Evolutionary conservation across 805 yeast species (phyloP), one percentile per base, ranked within the genome.

Genomic region (Yamadazyma tumulicola): DNA sequence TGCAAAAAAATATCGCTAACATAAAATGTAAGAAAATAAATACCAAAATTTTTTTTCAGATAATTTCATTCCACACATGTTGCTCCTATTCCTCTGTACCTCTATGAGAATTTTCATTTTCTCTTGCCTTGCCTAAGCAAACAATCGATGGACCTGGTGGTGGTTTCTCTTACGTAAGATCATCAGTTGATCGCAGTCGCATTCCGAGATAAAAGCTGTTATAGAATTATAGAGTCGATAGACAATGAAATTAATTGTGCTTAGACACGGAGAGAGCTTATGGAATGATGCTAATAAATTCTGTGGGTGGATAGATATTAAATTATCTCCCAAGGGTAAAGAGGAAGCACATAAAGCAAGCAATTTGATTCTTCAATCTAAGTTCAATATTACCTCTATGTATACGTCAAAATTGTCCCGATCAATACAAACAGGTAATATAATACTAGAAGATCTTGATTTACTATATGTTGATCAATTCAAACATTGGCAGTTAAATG

Each of bases 261-360:
- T 67, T 25, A 64, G 73, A 42, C 73, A 67, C 45, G 73, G 73
- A 26, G 71, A 66, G 40, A 57, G 66, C 6, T 59, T 59, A 45
- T 61, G 69, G 62, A 67, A 67, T 40, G 62, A 65, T 31, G 68
- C 59, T 31, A 64, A 63, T 46, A 60, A 55, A 42, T 67, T 67
- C 44, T 63, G 72, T 35, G 73, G 73, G 10, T 67, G 73, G 73
- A 59, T 67, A 16, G 73, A 67, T 39, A 53, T 63, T n/a, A 62
- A 67, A 19, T 52, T 67, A 14, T 52, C 62, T 19, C 51, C 44
- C 5, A 61, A 60, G 35, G 73, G 73, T 5, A 49, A 54, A 34
- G 26, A 47, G 6, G 73, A 67, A 45, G 73, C 73, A 1, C 38
- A 41, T 12, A 47, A 56, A 35, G 73, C 70, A 6, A 68, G 64